phyloP scores from a whole-genome alignment of 352 stramenopile genomes.

The Globisporangium viniferum region DNA sequence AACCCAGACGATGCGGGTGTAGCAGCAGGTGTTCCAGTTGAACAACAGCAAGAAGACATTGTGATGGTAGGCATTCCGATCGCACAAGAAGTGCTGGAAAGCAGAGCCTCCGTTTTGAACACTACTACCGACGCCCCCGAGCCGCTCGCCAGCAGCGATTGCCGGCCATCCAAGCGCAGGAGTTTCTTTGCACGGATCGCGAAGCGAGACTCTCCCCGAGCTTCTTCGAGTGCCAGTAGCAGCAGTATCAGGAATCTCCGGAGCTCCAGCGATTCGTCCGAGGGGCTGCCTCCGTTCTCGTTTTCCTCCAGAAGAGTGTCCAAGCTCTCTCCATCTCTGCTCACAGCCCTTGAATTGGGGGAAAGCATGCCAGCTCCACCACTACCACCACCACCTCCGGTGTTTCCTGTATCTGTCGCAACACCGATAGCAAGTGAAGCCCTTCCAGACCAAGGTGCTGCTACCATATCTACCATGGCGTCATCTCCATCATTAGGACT shows the following conservation, averaged over 20 bases:
- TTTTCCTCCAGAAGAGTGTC: constrained; percentile 2
- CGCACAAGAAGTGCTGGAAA: constrained; percentile 5
- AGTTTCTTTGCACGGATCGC: constrained; percentile 20
- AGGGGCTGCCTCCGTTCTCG: constrained; percentile 4
- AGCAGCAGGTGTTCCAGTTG: background rate
- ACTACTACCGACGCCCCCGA: background rate
- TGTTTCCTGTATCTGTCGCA: background rate
- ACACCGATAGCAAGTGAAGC: background rate
- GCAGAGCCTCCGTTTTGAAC: background rate
- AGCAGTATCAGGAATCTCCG: constrained; percentile 11
- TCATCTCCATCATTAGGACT: background rate
- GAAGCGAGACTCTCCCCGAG: constrained; percentile 1
- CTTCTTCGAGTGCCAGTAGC: constrained; percentile 3
- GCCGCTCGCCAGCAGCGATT: background rate
- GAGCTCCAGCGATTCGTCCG: constrained; percentile 5
- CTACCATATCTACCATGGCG: background rate
- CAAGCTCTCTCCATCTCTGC: constrained; percentile 5
- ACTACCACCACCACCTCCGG: background rate
- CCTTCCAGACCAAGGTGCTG: background rate
- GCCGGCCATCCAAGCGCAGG: constrained; percentile 18
- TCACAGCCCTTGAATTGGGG: constrained; percentile 1
- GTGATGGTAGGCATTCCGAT: constrained; percentile 9
- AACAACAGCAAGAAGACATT: background rate
- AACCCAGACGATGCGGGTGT: background rate
- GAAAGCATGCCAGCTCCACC: background rate